Percentiles rank a stretch among this genome's conserved stretches.
phyloP scores from a whole-genome alignment of 1,139 yeast species.

The Magnusiomyces ingens region DNA sequence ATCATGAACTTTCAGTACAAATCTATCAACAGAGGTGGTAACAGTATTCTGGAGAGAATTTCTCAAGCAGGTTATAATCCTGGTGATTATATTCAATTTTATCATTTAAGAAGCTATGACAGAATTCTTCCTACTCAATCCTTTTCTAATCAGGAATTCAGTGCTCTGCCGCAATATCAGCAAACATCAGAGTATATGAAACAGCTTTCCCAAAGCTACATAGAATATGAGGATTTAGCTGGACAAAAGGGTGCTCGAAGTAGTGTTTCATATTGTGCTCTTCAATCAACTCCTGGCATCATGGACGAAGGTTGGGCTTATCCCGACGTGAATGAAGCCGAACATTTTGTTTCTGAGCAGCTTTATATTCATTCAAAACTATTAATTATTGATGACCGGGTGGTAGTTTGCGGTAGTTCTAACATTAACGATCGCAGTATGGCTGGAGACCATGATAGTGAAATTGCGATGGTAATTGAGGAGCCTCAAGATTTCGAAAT shows the following conservation, averaged over 20 bases:
- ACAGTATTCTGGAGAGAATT: conserved; percentile 16
- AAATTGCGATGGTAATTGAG: conserved; percentile 19
- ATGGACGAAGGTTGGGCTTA: conserved; percentile 15
- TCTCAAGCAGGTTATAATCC: conserved; percentile 17
- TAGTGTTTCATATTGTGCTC: conserved; percentile 14
- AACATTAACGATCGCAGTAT: conserved; percentile 20
- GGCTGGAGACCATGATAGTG: conserved; percentile 19
- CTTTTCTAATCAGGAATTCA: not conserved
- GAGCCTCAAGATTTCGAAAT: conserved; percentile 13
- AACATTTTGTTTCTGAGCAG: conserved; percentile 19
- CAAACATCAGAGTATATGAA: conserved; percentile 10
- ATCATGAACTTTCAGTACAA: conserved; percentile 19
- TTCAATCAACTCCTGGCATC: conserved; percentile 10
- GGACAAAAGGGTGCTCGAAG: conserved; percentile 8
- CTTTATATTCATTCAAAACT: conserved; percentile 20
- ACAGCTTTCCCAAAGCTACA: conserved; percentile 4
- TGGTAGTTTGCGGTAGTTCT: conserved; percentile 19
- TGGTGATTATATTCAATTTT: conserved; percentile 18
- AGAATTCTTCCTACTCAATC: conserved; percentile 13
- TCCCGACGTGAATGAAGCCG: conserved; percentile 15
- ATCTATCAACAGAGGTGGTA: conserved; percentile 18
- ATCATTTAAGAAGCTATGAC: conserved; percentile 17
- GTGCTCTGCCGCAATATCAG: conserved; percentile 4
- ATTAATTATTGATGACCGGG: conserved; percentile 19
- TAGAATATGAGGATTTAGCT: conserved; percentile 6